Conservation (phyloP, 2,329 filamentous ascomycete genomes). For the Colletotrichum chlorophyti region DNA sequence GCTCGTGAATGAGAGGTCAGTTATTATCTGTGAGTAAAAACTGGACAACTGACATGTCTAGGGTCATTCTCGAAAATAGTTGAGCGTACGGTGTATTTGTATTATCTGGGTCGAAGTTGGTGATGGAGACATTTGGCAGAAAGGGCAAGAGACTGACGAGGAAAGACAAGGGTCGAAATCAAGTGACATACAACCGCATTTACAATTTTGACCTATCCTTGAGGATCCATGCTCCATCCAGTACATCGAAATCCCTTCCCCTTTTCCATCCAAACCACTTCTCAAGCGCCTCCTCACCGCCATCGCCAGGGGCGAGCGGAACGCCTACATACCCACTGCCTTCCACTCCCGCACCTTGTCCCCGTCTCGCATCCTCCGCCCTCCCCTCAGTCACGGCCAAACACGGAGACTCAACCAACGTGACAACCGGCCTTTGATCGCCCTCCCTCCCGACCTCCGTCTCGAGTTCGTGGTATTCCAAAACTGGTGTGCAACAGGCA, state of each 20-base stretch:
- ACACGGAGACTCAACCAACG: slow-evolving; percentile 73
- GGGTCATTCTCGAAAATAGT: background rate
- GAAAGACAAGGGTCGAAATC: too few species aligned
- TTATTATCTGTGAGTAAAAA: too few species aligned
- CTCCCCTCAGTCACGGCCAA: slow-evolving; percentile 62
- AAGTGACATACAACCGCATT: too few species aligned
- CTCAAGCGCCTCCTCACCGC: slow-evolving; percentile 72
- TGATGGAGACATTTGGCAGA: too few species aligned
- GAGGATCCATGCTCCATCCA: slow-evolving; percentile 66
- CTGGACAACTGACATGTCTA: too few species aligned
- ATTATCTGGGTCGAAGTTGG: too few species aligned
- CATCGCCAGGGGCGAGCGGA: slow-evolving; percentile 69
- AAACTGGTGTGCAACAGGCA: slow-evolving; percentile 89
- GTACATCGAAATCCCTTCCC: slow-evolving; percentile 74
- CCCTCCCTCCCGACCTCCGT: slow-evolving; percentile 56
- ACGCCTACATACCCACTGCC: slow-evolving; percentile 72
- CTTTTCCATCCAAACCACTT: slow-evolving; percentile 81
- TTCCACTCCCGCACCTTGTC: slow-evolving; percentile 70
- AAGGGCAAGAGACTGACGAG: too few species aligned
- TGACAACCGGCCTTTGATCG: slow-evolving; percentile 75
- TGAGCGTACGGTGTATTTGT: too few species aligned
- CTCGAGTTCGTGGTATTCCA: slow-evolving; percentile 77
- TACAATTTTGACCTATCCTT: slow-evolving; percentile 44
- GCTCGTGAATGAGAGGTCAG: background rate
- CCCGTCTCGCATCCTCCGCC: slow-evolving; percentile 49